Evolutionary conservation across 2,329 filamentous ascomycete genomes (phyloP), one percentile per base, ranked within the genome.

Genomic region (Colletotrichum karsti): DNA sequence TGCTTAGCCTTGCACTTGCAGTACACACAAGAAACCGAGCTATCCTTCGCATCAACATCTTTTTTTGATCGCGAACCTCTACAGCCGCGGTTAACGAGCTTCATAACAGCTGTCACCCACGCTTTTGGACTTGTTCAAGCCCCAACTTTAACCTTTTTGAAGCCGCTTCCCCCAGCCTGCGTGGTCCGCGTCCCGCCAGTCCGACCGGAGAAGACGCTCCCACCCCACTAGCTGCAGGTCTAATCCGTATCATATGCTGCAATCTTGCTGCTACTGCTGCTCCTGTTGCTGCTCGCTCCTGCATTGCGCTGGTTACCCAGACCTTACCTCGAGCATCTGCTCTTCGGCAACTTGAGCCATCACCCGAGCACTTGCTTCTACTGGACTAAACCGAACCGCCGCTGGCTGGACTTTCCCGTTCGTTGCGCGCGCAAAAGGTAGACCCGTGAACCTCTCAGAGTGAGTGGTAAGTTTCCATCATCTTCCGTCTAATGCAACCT

Each of bases 211-310:
- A 33, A 62, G 63, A 55, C 30, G 33, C 63, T 55, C 46, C 57
- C 42, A 48, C 61, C 30, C 63, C 63, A 39, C 51, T 67, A 67
- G 58, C 64, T 67, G 64, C 64, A 67, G 59, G 26, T 57, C 54
- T 57, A 57, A 56, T 62, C 56, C 56, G 39, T 48, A 55, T 62
- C 57, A 62, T 66, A 62, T 66, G 63, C 63, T 35, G 53, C 53
- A 56, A 41, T 56, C 53, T 42, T 39, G 48, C 48, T 53, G 41
- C 18, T 2, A 20, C n/a, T n/a, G 41, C 22, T 20, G 41, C 41
- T 44, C n/a, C 22, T n/a, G 20, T 50, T 56, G 53, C 53, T 56
- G 33, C 15, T 42, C 24, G 4, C 53, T 55, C 22, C 6, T 33
- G 26, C 28, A 28, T 33, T 50, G 44, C 24, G 15, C n/a, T 50